These are phyloP conservation scores for Farysia itapuensis DNA, from an alignment of 1,284 basidiomycete species.

Conservation along the genomic window DNA sequence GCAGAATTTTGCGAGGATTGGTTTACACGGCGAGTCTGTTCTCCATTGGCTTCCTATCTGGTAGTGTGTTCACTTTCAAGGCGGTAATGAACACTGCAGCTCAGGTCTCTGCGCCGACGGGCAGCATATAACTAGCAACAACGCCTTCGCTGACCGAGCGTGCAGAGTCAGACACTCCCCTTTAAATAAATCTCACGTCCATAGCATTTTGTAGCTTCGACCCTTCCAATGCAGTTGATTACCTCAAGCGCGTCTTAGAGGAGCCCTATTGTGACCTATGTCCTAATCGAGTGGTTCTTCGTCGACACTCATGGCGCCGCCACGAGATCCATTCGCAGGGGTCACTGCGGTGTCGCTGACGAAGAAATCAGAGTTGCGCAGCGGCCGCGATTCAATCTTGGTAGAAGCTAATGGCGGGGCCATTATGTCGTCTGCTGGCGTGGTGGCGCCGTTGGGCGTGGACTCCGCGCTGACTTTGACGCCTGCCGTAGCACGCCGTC, in stretches of 20 bases:
- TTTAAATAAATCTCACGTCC: no score
- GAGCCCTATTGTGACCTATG: no score
- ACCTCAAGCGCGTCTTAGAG: no score
- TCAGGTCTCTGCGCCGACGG: neutral
- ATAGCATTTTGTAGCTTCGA: no score
- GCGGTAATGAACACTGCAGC: slow-evolving; percentile 28
- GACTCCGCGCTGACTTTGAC: slow-evolving; percentile 5
- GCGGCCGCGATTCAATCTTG: slow-evolving; percentile 43
- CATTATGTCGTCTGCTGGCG: slow-evolving; percentile 14
- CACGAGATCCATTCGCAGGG: slow-evolving; percentile 23
- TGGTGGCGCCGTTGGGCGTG: slow-evolving; percentile 21
- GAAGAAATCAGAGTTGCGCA: slow-evolving; percentile 56
- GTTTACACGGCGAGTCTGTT: slow-evolving; percentile 12
- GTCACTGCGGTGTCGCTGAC: slow-evolving; percentile 43
- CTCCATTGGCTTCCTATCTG: slow-evolving; percentile 20
- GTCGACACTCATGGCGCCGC: slow-evolving; percentile 33
- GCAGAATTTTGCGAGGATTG: no score
- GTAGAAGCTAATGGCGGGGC: slow-evolving; percentile 15
- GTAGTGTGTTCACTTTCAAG: slow-evolving; percentile 30
- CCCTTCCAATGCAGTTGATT: no score
- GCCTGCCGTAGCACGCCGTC: slow-evolving; percentile 15
- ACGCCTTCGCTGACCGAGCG: no score
- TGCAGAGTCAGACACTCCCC: no score
- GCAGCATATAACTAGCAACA: no score
- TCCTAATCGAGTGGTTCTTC: slow-evolving; percentile 43